phyloP scores from a whole-genome alignment of 768 basidiomycete genomes.

The Termitomyces sp. region DNA sequence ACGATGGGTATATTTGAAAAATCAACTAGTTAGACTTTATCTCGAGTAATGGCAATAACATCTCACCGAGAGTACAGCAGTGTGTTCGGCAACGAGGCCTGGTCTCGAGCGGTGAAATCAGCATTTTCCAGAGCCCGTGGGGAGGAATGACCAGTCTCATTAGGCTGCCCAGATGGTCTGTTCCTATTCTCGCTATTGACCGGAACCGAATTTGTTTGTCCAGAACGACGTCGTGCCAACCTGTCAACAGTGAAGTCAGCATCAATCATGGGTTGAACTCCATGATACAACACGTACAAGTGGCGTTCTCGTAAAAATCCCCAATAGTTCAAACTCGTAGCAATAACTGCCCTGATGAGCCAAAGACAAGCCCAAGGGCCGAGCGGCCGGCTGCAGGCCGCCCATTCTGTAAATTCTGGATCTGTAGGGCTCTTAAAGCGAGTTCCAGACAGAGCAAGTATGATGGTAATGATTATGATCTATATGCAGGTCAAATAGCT shows the following conservation, averaged over 20 bases:
- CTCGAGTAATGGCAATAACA: constrained; percentile 18
- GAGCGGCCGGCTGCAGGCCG: constrained; percentile 59
- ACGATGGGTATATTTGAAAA: neutral
- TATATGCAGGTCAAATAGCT: constrained; percentile 19
- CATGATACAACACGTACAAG: constrained; percentile 16
- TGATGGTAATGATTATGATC: constrained; percentile 47
- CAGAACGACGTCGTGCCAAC: constrained; percentile 10
- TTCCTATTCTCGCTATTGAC: neutral
- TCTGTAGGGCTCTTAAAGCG: constrained; percentile 41
- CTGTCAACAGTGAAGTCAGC: constrained; percentile 2
- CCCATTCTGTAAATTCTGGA: constrained; percentile 47
- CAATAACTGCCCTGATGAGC: constrained; percentile 50
- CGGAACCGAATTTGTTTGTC: neutral
- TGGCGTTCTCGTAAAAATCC: constrained; percentile 39
- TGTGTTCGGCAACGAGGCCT: constrained; percentile 14
- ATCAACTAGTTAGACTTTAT: constrained; percentile 3
- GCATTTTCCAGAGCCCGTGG: constrained; percentile 1
- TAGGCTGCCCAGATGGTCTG: neutral
- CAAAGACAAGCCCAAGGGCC: constrained; percentile 68
- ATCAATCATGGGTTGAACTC: neutral
- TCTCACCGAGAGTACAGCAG: constrained; percentile 37
- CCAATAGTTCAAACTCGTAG: constrained; percentile 52
- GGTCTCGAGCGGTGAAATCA: neutral
- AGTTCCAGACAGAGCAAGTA: constrained; percentile 45
- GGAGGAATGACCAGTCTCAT: neutral